These are phyloP conservation scores for Venturia carpophila DNA, from an alignment of 2,329 filamentous ascomycete genomes.

Conservation along the genomic window DNA sequence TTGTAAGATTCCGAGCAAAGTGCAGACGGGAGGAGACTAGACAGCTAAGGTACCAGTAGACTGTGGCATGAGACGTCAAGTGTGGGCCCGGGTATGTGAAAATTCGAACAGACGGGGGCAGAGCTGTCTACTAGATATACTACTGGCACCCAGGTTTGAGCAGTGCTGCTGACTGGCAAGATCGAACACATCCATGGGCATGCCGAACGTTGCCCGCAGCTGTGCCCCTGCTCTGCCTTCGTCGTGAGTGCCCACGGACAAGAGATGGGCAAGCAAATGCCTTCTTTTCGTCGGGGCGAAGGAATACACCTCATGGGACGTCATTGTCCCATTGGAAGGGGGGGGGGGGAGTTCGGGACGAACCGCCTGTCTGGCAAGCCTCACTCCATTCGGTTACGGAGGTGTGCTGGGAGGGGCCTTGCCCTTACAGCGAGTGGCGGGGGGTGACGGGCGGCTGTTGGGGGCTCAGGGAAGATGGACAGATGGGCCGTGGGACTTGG, in stretches of 20 bases:
- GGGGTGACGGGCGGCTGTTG: not conserved
- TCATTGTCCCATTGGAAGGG: conserved; percentile 2
- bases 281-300: not conserved
- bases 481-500: not conserved
- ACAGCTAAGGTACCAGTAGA: not conserved
- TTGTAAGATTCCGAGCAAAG: not conserved
- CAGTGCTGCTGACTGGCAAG: not conserved
- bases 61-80: not conserved
- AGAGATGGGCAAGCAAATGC: not conserved
- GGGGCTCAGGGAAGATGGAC: not conserved
- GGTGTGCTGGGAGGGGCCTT: not conserved
- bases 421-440: not conserved
- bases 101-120: not conserved
- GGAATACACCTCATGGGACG: not conserved
- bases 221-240: not conserved
- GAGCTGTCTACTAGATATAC: not conserved
- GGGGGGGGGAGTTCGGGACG: not conserved
- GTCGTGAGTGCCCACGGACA: not conserved
- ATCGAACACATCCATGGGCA: not conserved
- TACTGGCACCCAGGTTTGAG: not conserved
- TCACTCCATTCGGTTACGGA: not conserved
- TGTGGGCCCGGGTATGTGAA: not conserved
- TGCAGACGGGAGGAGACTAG: not conserved
- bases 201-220: not conserved
- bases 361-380: not conserved